Conservation (phyloP, 352 stramenopile genomes). For the Blastocystis sp. region DNA sequence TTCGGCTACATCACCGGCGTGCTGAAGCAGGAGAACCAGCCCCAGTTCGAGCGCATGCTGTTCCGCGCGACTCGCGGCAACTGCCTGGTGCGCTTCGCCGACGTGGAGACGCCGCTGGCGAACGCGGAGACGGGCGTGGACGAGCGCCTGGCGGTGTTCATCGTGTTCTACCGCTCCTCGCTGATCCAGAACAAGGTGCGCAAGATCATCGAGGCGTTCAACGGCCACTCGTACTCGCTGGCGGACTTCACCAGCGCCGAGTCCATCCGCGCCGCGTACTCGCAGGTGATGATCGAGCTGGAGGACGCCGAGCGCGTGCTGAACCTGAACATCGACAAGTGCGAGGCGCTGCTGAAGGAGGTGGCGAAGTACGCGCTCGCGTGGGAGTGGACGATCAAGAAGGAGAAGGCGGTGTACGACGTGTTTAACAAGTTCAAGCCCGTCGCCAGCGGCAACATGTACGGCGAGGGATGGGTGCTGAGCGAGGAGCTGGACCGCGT, state of each 20-base stretch:
- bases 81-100: slow-evolving; percentile 94
- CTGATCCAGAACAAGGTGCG: slow-evolving; percentile 96
- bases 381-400: slow-evolving; percentile 95
- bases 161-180: slow-evolving; percentile 87
- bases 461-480: slow-evolving; percentile 94
- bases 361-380: slow-evolving; percentile 88
- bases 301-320: slow-evolving; percentile 94
- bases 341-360: slow-evolving; percentile 89
- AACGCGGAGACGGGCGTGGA: slow-evolving; percentile 86
- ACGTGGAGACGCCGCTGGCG: slow-evolving; percentile 88
- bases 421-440: slow-evolving; percentile 95
- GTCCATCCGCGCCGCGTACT: slow-evolving; percentile 83
- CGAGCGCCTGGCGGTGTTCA: slow-evolving; percentile 85
- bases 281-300: slow-evolving; percentile 90
- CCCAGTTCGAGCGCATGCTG: slow-evolving; percentile 96
- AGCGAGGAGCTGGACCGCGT: slow-evolving; percentile 79
- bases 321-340: slow-evolving; percentile 91
- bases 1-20: slow-evolving; percentile 80
- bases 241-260: slow-evolving; percentile 90
- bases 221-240: slow-evolving; percentile 91
- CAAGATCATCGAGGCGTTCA: slow-evolving; percentile 97
- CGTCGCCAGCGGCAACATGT: slow-evolving; percentile 94
- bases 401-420: slow-evolving; percentile 96
- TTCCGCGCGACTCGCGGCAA: slow-evolving; percentile 97
- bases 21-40: slow-evolving; percentile 87